Evolutionary conservation across 768 basidiomycete species (phyloP).

Genomic region (Mycena leptocephala): DNA sequence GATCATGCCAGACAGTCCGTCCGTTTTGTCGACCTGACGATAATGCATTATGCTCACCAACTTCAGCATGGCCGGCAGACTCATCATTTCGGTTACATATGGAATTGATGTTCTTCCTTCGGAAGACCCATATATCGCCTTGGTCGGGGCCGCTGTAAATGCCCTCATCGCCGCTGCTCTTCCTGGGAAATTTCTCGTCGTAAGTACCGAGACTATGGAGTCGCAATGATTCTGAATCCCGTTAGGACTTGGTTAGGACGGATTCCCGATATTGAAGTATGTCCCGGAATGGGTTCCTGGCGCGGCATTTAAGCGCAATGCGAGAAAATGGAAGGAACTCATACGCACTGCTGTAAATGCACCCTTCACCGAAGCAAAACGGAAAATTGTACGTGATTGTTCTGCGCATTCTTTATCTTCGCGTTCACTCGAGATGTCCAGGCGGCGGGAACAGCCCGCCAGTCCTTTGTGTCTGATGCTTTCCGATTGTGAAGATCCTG

Average conservation of each 20-base stretch:
- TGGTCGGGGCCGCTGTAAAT: background rate
- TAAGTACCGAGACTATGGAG: slow-evolving; percentile 16
- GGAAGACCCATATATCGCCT: background rate
- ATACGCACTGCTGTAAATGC: slow-evolving; percentile 53
- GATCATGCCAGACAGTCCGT: background rate
- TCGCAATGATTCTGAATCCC: too few relatives aligned
- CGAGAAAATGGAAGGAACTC: slow-evolving; percentile 49
- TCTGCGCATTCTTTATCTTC: background rate
- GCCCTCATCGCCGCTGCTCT: background rate
- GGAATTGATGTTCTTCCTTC: background rate
- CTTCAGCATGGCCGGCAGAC: background rate
- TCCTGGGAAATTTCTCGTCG: background rate
- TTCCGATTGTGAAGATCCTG: background rate
- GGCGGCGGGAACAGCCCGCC: slow-evolving; percentile 18
- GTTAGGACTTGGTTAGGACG: background rate
- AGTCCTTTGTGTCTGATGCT: slow-evolving; percentile 2
- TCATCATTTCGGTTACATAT: background rate
- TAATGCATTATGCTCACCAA: background rate
- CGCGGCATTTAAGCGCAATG: slow-evolving; percentile 59
- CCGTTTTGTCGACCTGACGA: background rate
- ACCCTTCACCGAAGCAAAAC: slow-evolving; percentile 55
- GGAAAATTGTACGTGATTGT: slow-evolving; percentile 47
- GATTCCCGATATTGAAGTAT: slow-evolving; percentile 38
- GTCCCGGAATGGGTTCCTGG: slow-evolving; percentile 62
- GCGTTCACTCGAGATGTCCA: slow-evolving; percentile 28